Evolutionary conservation across 2,329 filamentous ascomycete genomes (phyloP).

Genomic region (Akanthomyces dipterigenus): DNA sequence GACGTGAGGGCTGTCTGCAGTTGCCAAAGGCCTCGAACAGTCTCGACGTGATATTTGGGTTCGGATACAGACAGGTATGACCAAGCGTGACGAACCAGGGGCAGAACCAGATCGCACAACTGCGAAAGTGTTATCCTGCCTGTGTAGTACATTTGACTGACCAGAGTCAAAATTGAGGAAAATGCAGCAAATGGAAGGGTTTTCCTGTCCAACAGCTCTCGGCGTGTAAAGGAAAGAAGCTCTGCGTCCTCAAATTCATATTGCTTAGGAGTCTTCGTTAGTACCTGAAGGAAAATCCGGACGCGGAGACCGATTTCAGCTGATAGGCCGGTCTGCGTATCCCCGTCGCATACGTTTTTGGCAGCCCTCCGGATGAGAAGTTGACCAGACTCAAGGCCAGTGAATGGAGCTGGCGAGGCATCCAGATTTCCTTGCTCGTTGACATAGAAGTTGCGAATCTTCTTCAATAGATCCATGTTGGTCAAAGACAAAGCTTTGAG

Average conservation of each 20-base stretch:
- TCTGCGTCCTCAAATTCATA: conserved; percentile 37
- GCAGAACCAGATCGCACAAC: conserved; percentile 56
- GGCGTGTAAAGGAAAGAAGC: conserved; percentile 45
- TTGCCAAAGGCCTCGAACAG: conserved; percentile 78
- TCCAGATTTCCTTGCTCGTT: conserved; percentile 65
- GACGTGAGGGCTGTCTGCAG: conserved; percentile 66
- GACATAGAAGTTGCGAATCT: conserved; percentile 60
- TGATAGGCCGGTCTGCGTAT: conserved; percentile 33
- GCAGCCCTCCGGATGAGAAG: conserved; percentile 57
- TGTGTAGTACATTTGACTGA: conserved; percentile 48
- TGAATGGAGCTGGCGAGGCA: conserved; percentile 52
- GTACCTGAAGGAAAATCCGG: conserved; percentile 51
- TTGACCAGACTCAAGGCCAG: conserved; percentile 48
- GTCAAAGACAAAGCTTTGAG: conserved; percentile 14
- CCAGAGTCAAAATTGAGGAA: conserved; percentile 51
- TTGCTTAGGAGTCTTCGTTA: conserved; percentile 44
- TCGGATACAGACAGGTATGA: conserved; percentile 69
- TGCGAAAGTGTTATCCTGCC: conserved; percentile 45
- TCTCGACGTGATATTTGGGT: conserved; percentile 92
- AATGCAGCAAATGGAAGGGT: conserved; percentile 47
- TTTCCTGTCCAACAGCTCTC: conserved; percentile 33
- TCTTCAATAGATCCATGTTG: conserved; percentile 49
- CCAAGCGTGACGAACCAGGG: conserved; percentile 71
- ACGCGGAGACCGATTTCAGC: conserved; percentile 50
- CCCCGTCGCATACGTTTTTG: conserved; percentile 41